Evolutionary conservation across 2,329 filamentous ascomycete genomes (phyloP).

Genomic region (Cladosporium halotolerans): DNA sequence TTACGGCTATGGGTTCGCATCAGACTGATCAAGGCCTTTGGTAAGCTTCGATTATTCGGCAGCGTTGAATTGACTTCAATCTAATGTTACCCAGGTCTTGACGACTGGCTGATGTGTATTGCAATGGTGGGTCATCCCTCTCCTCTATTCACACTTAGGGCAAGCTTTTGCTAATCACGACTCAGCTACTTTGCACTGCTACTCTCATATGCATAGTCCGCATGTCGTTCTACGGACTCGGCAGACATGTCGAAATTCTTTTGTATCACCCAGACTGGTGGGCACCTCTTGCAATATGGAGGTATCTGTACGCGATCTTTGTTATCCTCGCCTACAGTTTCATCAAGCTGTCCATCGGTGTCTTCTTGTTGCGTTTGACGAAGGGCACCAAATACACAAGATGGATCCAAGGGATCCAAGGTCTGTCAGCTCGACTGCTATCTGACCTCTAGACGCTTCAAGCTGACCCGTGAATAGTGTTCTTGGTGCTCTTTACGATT

Average conservation of each 20-base stretch:
- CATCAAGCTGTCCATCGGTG: conserved; percentile 1
- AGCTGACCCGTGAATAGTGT: neutral
- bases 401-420: neutral
- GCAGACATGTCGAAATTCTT: neutral
- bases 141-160: no score
- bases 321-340: conserved; percentile 1
- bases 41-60: neutral
- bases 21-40: neutral
- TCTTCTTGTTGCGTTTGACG: neutral
- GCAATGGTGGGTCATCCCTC: no score
- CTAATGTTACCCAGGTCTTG: no score
- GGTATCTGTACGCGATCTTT: neutral
- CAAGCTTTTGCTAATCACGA: neutral
- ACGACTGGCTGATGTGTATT: no score
- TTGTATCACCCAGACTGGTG: neutral
- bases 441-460: neutral
- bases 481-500: neutral
- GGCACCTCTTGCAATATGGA: neutral
- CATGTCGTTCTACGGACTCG: neutral
- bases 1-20: neutral
- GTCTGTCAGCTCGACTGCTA: neutral
- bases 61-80: no score
- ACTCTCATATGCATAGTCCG: neutral
- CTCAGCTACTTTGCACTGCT: conserved; percentile 1
- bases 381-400: neutral